A percentile compares a stretch with the other conserved stretches of the same genome.
Evolutionary conservation across 2,329 filamentous ascomycete species (phyloP).

Genomic region (Lachnellula hyalina): DNA sequence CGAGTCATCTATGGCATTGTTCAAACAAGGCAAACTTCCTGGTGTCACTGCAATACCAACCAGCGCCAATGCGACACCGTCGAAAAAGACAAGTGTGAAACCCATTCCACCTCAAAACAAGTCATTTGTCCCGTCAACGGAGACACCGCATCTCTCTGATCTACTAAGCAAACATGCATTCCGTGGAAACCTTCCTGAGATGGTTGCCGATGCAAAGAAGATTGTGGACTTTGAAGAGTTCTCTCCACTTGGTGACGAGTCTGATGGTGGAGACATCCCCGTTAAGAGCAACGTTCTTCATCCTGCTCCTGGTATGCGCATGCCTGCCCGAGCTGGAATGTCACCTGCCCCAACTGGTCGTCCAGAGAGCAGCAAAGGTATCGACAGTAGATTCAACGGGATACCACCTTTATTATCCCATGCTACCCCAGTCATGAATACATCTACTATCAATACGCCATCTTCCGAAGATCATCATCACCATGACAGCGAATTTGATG

Average conservation of each 20-base stretch:
- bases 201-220: conserved; percentile 55
- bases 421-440: conserved; percentile 29
- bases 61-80: conserved; percentile 21
- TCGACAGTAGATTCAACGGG: conserved; percentile 36
- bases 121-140: conserved; percentile 47
- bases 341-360: conserved; percentile 44
- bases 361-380: conserved; percentile 54
- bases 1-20: conserved; percentile 47
- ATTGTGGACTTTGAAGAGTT: conserved; percentile 46
- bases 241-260: conserved; percentile 49
- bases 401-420: conserved; percentile 35
- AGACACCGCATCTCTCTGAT: conserved; percentile 62
- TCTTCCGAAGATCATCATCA: conserved; percentile 14
- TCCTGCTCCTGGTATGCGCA: conserved; percentile 41
- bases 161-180: conserved; percentile 59
- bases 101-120: conserved; percentile 27
- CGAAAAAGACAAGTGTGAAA: conserved; percentile 21
- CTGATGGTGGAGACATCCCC: conserved; percentile 41
- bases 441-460: conserved; percentile 17
- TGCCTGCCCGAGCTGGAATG: conserved; percentile 53
- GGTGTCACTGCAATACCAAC: conserved; percentile 43
- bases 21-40: conserved; percentile 46
- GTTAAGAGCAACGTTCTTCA: conserved; percentile 35
- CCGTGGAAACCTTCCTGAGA: conserved; percentile 54
- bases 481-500: conserved; percentile 15